These are phyloP conservation scores for Castanea mollissima DNA, from an alignment of 306 rosid species.

Conservation along the genomic window DNA sequence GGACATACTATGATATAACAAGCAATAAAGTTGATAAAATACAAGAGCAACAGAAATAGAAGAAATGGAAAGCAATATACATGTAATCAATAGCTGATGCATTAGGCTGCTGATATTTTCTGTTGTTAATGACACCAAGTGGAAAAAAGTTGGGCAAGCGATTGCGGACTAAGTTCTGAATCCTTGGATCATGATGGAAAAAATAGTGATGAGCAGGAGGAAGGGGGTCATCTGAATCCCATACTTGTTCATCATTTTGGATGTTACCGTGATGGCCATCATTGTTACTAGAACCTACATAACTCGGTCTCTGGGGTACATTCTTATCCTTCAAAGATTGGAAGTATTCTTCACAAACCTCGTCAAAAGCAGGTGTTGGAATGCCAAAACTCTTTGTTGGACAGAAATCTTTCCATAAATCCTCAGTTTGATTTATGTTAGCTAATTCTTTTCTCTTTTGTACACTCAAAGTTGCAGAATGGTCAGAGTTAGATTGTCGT, in stretches of 20 bases:
- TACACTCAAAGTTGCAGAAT: constrained; percentile 21
- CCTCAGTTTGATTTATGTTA: constrained; percentile 22
- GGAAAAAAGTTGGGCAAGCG: constrained; percentile 65
- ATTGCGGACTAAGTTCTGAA: constrained; percentile 55
- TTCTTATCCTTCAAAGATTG: constrained; percentile 33
- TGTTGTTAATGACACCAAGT: constrained; percentile 24
- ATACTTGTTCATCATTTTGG: constrained; percentile 36
- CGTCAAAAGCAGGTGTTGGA: constrained; percentile 84
- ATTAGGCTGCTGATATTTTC: too few species aligned
- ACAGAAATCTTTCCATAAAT: constrained; percentile 67
- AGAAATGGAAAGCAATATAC: too few species aligned
- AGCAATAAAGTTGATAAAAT: constrained; percentile 1
- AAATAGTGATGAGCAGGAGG: constrained; percentile 75
- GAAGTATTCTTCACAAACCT: constrained; percentile 67
- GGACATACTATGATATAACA: background rate
- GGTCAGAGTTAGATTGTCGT: constrained; percentile 12
- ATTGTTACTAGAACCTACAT: constrained; percentile 4
- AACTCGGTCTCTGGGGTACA: constrained; percentile 21
- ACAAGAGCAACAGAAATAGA: too few species aligned
- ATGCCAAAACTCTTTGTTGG: constrained; percentile 45
- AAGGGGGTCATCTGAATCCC: constrained; percentile 40
- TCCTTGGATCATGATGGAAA: constrained; percentile 64
- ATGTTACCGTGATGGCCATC: constrained; percentile 19
- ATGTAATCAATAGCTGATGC: too few species aligned
- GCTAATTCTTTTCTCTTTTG: constrained; percentile 22